Conservation (phyloP, 2,329 filamentous ascomycete species). For the Leptographium procerum region DNA sequence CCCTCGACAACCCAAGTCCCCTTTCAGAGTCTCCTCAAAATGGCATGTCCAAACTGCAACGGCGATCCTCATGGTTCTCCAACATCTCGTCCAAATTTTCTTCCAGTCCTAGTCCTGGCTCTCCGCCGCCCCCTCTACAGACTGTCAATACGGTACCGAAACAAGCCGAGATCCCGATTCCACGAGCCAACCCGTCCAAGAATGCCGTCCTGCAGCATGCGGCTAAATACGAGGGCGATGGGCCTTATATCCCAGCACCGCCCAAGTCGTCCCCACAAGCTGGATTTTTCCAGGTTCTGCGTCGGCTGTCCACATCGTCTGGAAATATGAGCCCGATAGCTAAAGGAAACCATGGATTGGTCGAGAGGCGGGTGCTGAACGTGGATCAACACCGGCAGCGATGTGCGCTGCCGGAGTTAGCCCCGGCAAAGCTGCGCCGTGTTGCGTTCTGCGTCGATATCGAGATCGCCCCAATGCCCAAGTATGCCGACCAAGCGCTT, state of each 20-base stretch:
- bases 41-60: slow-evolving; percentile 18
- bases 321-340: slow-evolving; percentile 30
- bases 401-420: slow-evolving; percentile 67
- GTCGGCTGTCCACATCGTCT: slow-evolving; percentile 62
- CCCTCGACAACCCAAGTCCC: background rate
- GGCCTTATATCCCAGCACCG: slow-evolving; percentile 62
- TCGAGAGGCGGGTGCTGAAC: slow-evolving; percentile 74
- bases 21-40: background rate
- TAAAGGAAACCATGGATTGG: slow-evolving; percentile 53
- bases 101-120: slow-evolving; percentile 24
- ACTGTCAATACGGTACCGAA: slow-evolving; percentile 23
- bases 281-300: slow-evolving; percentile 71
- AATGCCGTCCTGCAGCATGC: slow-evolving; percentile 50
- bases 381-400: slow-evolving; percentile 69
- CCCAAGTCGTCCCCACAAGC: slow-evolving; percentile 52
- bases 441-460: slow-evolving; percentile 97
- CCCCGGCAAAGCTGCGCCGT: slow-evolving; percentile 67
- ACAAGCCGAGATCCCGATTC: slow-evolving; percentile 32
- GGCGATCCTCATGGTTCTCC: slow-evolving; percentile 82
- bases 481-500: slow-evolving; percentile 54
- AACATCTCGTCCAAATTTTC: slow-evolving; percentile 91
- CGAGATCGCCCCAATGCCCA: slow-evolving; percentile 82
- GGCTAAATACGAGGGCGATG: slow-evolving; percentile 43
- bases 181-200: slow-evolving; percentile 38
- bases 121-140: slow-evolving; percentile 23